phyloP scores from a whole-genome alignment of 805 yeast genomes.

The Kregervanrija pseudodelftensis region DNA sequence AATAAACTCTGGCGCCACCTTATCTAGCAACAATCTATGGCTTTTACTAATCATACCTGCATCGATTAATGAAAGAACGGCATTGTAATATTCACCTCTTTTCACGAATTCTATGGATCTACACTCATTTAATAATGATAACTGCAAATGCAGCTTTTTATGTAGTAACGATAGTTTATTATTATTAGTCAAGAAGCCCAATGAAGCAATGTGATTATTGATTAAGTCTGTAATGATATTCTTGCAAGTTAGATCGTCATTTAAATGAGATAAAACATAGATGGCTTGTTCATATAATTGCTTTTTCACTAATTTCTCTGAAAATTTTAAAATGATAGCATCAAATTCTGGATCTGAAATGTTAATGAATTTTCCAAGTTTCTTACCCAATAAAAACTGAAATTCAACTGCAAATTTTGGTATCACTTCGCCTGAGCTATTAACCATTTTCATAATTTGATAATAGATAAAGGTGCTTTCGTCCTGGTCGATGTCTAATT shows the following conservation, averaged over 20 bases:
- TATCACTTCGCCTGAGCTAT: conserved; percentile 9
- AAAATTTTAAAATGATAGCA: conserved; percentile 28
- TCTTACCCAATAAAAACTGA: conserved; percentile 20
- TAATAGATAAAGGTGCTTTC: conserved; percentile 4
- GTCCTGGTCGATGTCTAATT: background rate
- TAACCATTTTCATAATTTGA: conserved; percentile 10
- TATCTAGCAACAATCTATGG: conserved; percentile 43
- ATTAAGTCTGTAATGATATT: conserved; percentile 33
- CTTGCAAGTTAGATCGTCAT: conserved; percentile 38
- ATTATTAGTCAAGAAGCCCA: conserved; percentile 23
- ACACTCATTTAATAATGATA: conserved; percentile 42
- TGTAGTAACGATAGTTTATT: conserved; percentile 31
- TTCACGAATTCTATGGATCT: conserved; percentile 50
- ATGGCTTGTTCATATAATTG: conserved; percentile 53
- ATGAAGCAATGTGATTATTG: conserved; percentile 26
- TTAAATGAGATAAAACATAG: conserved; percentile 53
- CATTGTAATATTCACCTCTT: conserved; percentile 46
- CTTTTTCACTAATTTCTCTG: conserved; percentile 41
- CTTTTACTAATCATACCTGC: conserved; percentile 62
- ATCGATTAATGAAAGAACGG: conserved; percentile 51
- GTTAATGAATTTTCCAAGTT: conserved; percentile 18
- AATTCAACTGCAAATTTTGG: conserved; percentile 13
- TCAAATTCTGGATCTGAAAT: conserved; percentile 12
- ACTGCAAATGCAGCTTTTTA: conserved; percentile 40
- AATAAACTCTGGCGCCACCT: conserved; percentile 70